A percentile compares a stretch with the other conserved stretches of the same genome.
These are phyloP conservation scores for Pichia exigua DNA, from an alignment of 805 yeast genomes.

Conservation along the genomic window DNA sequence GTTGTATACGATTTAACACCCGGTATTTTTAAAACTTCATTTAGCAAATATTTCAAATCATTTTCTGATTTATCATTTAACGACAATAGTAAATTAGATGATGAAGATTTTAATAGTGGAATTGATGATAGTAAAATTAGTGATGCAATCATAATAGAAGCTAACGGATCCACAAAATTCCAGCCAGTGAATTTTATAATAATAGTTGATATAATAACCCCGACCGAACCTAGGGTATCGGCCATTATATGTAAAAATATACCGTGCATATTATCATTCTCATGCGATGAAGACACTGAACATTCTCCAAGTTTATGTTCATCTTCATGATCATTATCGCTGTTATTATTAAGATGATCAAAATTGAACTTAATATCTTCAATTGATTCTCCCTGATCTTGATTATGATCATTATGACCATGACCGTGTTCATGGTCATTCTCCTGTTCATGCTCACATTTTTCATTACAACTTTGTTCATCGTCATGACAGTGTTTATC, in stretches of 20 bases:
- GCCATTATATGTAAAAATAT: conserved; percentile 90
- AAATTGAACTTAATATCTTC: no score
- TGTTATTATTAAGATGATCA: conserved; percentile 6
- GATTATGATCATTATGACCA: background rate
- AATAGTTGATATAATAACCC: conserved; percentile 87
- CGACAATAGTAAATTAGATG: conserved; percentile 60
- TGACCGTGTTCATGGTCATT: background rate
- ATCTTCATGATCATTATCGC: conserved; percentile 1
- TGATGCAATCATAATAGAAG: conserved; percentile 79
- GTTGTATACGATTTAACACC: conserved; percentile 83
- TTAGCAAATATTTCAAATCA: conserved; percentile 52
- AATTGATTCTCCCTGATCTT: no score
- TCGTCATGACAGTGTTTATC: no score
- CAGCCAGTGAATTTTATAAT: conserved; percentile 58
- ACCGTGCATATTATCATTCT: conserved; percentile 82
- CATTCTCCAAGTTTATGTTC: background rate
- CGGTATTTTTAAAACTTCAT: conserved; percentile 58
- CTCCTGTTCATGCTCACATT: conserved; percentile 1
- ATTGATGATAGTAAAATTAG: conserved; percentile 75
- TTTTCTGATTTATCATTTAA: conserved; percentile 49
- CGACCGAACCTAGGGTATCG: conserved; percentile 93
- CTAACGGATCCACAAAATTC: conserved; percentile 86
- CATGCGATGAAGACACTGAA: background rate
- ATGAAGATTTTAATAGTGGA: conserved; percentile 77
- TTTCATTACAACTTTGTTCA: no score